phyloP scores from a whole-genome alignment of 345 rosid species.

The Lumnitzera racemosa region DNA sequence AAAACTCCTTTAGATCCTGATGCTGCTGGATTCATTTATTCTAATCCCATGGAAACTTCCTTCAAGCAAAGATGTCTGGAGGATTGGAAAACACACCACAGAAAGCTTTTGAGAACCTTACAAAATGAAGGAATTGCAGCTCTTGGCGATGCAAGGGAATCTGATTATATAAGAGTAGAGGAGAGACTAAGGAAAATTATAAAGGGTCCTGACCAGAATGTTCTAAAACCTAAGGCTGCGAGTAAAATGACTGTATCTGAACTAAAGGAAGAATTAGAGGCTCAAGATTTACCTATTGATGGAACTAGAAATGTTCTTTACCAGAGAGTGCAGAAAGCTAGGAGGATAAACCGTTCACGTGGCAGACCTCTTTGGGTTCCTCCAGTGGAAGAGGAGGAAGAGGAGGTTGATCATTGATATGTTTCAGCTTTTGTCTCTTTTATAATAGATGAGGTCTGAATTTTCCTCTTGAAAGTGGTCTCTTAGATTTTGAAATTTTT shows the following conservation, averaged over 20 bases:
- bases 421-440: not conserved
- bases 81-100: slow-evolving; percentile 63
- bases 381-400: slow-evolving; percentile 89
- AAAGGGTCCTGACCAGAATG: slow-evolving; percentile 75
- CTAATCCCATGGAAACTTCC: slow-evolving; percentile 86
- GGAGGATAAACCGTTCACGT: slow-evolving; percentile 95
- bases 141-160: slow-evolving; percentile 69
- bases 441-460: not conserved
- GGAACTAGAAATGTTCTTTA: slow-evolving; percentile 97
- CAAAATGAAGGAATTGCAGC: slow-evolving; percentile 68
- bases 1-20: slow-evolving; percentile 94
- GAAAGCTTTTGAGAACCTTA: slow-evolving; percentile 65
- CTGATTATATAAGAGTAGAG: slow-evolving; percentile 72
- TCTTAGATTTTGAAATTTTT: slow-evolving; percentile 1
- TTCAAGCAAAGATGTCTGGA: slow-evolving; percentile 87
- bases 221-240: slow-evolving; percentile 93
- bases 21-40: slow-evolving; percentile 75
- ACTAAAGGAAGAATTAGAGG: slow-evolving; percentile 91
- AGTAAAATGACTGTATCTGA: slow-evolving; percentile 95
- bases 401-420: slow-evolving; percentile 51
- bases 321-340: slow-evolving; percentile 98
- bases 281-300: slow-evolving; percentile 90
- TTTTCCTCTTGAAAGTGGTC: not conserved
- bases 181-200: slow-evolving; percentile 68
- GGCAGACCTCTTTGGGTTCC: slow-evolving; percentile 99